Conservation (phyloP, 768 basidiomycete species). For the Leccinellum rugosiceps region DNA sequence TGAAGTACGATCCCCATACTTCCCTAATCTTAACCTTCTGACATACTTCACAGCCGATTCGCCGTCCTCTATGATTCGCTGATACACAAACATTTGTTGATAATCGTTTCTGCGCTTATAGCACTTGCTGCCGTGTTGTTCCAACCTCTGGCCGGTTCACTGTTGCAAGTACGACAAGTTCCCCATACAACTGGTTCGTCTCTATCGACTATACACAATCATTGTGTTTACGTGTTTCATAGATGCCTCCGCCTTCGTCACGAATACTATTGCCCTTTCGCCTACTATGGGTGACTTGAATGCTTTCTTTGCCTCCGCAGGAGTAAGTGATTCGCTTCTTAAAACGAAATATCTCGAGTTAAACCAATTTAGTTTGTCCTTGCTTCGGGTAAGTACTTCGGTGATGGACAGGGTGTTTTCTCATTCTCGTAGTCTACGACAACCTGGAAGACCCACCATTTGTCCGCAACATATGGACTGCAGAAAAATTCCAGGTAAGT, state of each 20-base stretch:
- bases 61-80: constrained; percentile 43
- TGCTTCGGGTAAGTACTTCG: constrained; percentile 23
- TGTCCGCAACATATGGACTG: constrained; percentile 49
- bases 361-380: constrained; percentile 32
- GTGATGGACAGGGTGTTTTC: background rate
- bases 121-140: constrained; percentile 45
- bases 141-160: constrained; percentile 53
- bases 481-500: constrained; percentile 47
- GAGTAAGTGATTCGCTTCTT: constrained; percentile 34
- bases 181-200: constrained; percentile 13
- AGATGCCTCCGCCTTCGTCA: constrained; percentile 42
- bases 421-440: constrained; percentile 29
- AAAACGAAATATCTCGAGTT: background rate
- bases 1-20: constrained; percentile 35
- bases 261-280: constrained; percentile 42
- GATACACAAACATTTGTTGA: constrained; percentile 50
- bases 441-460: constrained; percentile 57
- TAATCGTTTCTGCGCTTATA: constrained; percentile 51
- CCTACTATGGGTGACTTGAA: constrained; percentile 44
- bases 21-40: background rate
- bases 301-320: constrained; percentile 58
- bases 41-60: constrained; percentile 36
- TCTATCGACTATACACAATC: constrained; percentile 6
- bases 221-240: background rate
- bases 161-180: constrained; percentile 28